These are phyloP conservation scores for Phytophthora sojae DNA, from an alignment of 352 stramenopile species.

Conservation along the genomic window DNA sequence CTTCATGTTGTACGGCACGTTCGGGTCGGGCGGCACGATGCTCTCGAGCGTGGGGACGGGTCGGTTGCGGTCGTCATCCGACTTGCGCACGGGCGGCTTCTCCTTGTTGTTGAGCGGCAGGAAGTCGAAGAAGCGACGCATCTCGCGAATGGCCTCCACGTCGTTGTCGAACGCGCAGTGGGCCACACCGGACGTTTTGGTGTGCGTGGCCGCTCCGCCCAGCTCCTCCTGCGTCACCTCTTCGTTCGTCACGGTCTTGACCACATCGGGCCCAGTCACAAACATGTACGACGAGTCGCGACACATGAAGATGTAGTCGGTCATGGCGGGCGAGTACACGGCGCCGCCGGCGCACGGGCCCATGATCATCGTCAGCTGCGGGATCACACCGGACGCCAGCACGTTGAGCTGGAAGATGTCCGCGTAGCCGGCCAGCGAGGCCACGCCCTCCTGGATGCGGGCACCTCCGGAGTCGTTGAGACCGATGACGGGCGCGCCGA, in stretches of 20 bases:
- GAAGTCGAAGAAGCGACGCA: constrained; percentile 96
- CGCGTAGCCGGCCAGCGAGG: constrained; percentile 97
- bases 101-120: constrained; percentile 95
- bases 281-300: constrained; percentile 99
- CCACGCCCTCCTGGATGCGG: constrained; percentile 98
- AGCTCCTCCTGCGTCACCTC: constrained; percentile 96
- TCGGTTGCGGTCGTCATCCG: constrained; percentile 90
- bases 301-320: constrained; percentile 99
- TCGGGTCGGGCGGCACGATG: constrained; percentile 97
- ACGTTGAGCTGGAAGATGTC: constrained; percentile 99
- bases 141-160: constrained; percentile 93
- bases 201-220: constrained; percentile 96
- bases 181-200: constrained; percentile 94
- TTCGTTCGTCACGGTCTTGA: constrained; percentile 99
- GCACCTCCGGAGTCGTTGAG: constrained; percentile 98
- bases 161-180: constrained; percentile 98
- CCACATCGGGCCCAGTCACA: constrained; percentile 98
- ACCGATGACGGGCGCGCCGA: constrained; percentile 97
- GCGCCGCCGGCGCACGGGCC: constrained; percentile 96
- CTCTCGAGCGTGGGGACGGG: constrained; percentile 89
- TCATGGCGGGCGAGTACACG: constrained; percentile 98
- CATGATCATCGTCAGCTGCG: constrained; percentile 98
- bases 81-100: constrained; percentile 79
- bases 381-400: constrained; percentile 93
- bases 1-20: constrained; percentile 99